phyloP scores from a whole-genome alignment of 441 rosid genomes.

The Gossypium gossypioides region DNA sequence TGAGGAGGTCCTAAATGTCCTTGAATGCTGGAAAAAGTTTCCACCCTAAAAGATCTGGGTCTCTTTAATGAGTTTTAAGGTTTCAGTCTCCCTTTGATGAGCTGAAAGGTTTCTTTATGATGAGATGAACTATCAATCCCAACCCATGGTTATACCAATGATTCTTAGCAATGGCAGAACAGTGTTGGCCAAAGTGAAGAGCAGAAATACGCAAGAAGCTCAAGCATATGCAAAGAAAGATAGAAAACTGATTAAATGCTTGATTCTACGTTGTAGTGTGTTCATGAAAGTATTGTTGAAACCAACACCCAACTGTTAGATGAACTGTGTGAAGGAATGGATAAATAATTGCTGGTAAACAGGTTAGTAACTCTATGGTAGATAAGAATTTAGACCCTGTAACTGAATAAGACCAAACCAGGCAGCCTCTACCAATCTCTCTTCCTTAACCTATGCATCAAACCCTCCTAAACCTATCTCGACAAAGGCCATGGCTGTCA shows the following conservation, averaged over 20 bases:
- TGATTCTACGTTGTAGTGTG: neutral
- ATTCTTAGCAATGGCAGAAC: too few species aligned
- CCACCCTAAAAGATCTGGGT: too few species aligned
- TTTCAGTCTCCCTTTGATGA: too few species aligned
- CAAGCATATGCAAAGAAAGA: neutral
- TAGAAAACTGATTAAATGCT: neutral
- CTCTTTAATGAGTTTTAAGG: too few species aligned
- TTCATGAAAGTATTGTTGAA: too few species aligned
- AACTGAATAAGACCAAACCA: neutral
- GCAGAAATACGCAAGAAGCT: neutral
- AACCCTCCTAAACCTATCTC: neutral
- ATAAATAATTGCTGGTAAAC: neutral
- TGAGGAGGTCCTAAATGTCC: too few species aligned
- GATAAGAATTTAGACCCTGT: neutral
- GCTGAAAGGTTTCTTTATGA: too few species aligned
- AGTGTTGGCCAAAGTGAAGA: neutral
- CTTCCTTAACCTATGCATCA: neutral
- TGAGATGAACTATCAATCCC: too few species aligned
- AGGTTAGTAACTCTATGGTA: neutral
- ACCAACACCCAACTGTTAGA: too few species aligned
- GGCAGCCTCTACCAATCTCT: neutral
- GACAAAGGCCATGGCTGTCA: neutral
- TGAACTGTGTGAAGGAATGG: neutral
- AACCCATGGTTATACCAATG: too few species aligned
- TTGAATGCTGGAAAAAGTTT: too few species aligned